These are phyloP conservation scores for Helotiales sp. DNA, from an alignment of 2,329 filamentous ascomycete species.

Conservation along the genomic window DNA sequence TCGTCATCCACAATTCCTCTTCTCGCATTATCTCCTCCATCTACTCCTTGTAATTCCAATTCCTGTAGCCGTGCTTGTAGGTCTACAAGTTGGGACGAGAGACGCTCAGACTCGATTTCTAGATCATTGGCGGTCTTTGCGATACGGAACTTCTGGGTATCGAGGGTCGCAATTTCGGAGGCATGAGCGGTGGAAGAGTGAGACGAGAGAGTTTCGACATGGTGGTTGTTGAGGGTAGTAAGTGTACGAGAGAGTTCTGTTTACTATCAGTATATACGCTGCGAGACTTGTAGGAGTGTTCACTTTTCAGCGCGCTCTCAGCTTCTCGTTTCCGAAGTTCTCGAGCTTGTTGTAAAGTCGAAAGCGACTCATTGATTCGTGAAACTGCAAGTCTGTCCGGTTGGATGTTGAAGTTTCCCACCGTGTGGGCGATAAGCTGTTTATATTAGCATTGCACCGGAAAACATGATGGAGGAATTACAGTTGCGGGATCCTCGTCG, in stretches of 20 bases:
- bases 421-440: slow-evolving; percentile 87
- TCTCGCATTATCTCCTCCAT: slow-evolving; percentile 55
- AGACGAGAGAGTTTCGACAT: slow-evolving; percentile 71
- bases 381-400: slow-evolving; percentile 83
- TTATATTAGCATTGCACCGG: slow-evolving; percentile 9
- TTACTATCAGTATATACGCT: slow-evolving; percentile 7
- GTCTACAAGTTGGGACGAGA: slow-evolving; percentile 75
- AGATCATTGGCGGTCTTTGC: slow-evolving; percentile 89
- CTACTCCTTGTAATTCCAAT: slow-evolving; percentile 82
- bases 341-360: slow-evolving; percentile 81
- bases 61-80: slow-evolving; percentile 75
- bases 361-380: slow-evolving; percentile 81
- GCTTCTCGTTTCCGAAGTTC: slow-evolving; percentile 72
- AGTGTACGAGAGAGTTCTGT: slow-evolving; percentile 71
- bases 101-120: slow-evolving; percentile 92
- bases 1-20: slow-evolving; percentile 59
- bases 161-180: slow-evolving; percentile 78
- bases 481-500: slow-evolving; percentile 86
- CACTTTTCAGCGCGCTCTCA: slow-evolving; percentile 64
- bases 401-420: slow-evolving; percentile 91
- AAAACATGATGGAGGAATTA: slow-evolving; percentile 44
- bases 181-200: slow-evolving; percentile 82
- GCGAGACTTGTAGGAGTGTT: neutral
- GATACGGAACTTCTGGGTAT: slow-evolving; percentile 90
- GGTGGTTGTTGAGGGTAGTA: slow-evolving; percentile 71